A percentile compares a stretch with the other conserved stretches of the same genome.
phyloP scores from a whole-genome alignment of 2,329 filamentous ascomycete species.

The Fusarium sp. region DNA sequence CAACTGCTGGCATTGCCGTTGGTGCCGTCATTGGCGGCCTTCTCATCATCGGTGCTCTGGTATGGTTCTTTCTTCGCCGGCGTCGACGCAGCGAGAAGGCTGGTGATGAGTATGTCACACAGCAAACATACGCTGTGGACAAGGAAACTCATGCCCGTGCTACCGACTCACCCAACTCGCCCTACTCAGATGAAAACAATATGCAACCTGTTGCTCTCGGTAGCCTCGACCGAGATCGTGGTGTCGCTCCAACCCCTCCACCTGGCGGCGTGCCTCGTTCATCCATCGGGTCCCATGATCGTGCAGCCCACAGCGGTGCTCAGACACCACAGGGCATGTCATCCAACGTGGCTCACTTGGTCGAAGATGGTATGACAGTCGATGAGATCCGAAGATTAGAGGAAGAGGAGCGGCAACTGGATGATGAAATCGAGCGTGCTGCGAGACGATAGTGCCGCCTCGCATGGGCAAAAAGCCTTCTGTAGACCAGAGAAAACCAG shows the following conservation, averaged over 20 bases:
- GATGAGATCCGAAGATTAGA: conserved; percentile 65
- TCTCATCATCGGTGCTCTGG: conserved; percentile 49
- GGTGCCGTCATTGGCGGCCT: conserved; percentile 51
- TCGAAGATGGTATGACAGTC: conserved; percentile 69
- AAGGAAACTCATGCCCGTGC: conserved; percentile 54
- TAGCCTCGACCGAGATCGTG: conserved; percentile 18
- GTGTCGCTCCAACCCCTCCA: conserved; percentile 8
- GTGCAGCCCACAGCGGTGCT: conserved; percentile 25
- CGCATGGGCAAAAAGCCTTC: conserved; percentile 7
- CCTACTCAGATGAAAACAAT: conserved; percentile 54
- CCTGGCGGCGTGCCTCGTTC: conserved; percentile 18
- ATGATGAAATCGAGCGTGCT: conserved; percentile 63
- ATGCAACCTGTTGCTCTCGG: conserved; percentile 40
- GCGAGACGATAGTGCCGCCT: conserved; percentile 40
- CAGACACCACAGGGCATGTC: conserved; percentile 46
- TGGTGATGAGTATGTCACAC: conserved; percentile 34
- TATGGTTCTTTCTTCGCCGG: conserved; percentile 57
- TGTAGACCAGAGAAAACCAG: neutral
- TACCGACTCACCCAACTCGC: conserved; percentile 53
- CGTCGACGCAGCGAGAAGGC: conserved; percentile 44
- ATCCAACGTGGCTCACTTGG: conserved; percentile 59
- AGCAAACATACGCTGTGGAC: conserved; percentile 55
- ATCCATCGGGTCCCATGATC: conserved; percentile 28
- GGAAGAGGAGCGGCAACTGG: conserved; percentile 66
- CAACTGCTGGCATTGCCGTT: conserved; percentile 59